Conservation (phyloP, 2,329 filamentous ascomycete species). For the Epichloe brachyelytri region DNA sequence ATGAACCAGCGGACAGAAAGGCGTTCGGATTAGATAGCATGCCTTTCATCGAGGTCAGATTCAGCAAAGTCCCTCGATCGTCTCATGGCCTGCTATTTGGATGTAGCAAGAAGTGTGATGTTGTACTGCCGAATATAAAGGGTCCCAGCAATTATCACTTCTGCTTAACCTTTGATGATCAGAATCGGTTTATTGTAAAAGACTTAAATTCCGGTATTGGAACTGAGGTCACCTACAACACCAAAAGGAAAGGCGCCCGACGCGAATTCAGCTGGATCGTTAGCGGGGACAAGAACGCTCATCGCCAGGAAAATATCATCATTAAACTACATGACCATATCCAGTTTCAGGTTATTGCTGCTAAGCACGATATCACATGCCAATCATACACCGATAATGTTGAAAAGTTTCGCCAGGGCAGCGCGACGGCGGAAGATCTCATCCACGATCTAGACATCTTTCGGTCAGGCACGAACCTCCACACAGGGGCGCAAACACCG, state of each 20-base stretch:
- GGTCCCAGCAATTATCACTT: constrained; percentile 8
- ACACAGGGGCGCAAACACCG: constrained; percentile 7
- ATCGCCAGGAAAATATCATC: constrained; percentile 5
- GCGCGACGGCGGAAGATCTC: constrained; percentile 6
- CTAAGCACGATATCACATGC: constrained; percentile 4
- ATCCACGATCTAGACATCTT: constrained; percentile 6
- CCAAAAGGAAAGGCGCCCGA: constrained; percentile 8
- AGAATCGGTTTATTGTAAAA: constrained; percentile 8
- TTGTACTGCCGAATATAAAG: constrained; percentile 6
- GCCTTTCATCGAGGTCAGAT: constrained; percentile 7
- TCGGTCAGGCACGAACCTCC: constrained; percentile 2
- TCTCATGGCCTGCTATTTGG: constrained; percentile 9
- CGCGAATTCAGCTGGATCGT: constrained; percentile 14
- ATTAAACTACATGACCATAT: constrained; percentile 2
- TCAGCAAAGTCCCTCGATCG: constrained; percentile 8
- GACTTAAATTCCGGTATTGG: constrained; percentile 11
- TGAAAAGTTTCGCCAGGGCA: constrained; percentile 9
- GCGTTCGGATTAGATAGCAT: not conserved
- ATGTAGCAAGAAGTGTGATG: constrained; percentile 7
- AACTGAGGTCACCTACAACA: constrained; percentile 14
- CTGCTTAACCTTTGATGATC: constrained; percentile 12
- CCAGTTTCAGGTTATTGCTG: constrained; percentile 7
- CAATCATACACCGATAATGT: constrained; percentile 11
- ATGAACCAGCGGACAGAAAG: not conserved
- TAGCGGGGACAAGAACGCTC: constrained; percentile 6